Conservation (phyloP, 2,329 filamentous ascomycete species). For the Colletotrichum trifolii region DNA sequence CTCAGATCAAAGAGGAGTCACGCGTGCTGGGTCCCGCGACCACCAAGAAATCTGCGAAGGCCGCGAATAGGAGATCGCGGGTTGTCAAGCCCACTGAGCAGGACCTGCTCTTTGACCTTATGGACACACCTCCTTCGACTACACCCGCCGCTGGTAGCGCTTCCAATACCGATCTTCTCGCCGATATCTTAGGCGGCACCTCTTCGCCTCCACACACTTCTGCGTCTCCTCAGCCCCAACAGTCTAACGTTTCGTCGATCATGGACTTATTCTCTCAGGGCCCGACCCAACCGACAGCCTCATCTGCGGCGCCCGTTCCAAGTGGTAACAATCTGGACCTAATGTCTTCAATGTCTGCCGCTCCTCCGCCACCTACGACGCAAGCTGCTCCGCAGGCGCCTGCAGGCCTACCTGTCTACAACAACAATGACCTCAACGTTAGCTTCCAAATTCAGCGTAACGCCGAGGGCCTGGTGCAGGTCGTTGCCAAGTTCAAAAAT, state of each 20-base stretch:
- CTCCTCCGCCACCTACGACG: slow-evolving; percentile 45
- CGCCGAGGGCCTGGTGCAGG: slow-evolving; percentile 81
- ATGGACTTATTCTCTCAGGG: slow-evolving; percentile 83
- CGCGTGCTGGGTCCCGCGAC: slow-evolving; percentile 86
- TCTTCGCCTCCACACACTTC: slow-evolving; percentile 56
- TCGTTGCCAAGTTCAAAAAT: slow-evolving; percentile 87
- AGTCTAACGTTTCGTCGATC: slow-evolving; percentile 75
- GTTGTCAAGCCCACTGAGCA: slow-evolving; percentile 87
- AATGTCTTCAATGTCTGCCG: slow-evolving; percentile 57
- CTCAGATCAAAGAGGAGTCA: slow-evolving; percentile 96
- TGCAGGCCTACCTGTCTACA: slow-evolving; percentile 79
- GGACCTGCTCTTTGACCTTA: slow-evolving; percentile 90
- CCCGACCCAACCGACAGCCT: slow-evolving; percentile 38
- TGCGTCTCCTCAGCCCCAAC: slow-evolving; percentile 63
- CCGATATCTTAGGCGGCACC: slow-evolving; percentile 89
- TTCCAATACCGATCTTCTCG: slow-evolving; percentile 87
- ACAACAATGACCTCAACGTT: slow-evolving; percentile 85
- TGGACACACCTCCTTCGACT: slow-evolving; percentile 75
- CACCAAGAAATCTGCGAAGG: slow-evolving; percentile 69
- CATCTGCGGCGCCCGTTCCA: slow-evolving; percentile 47
- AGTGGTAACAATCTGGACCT: slow-evolving; percentile 57
- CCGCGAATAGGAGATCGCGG: slow-evolving; percentile 79
- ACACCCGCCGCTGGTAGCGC: slow-evolving; percentile 60
- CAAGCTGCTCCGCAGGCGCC: slow-evolving; percentile 53
- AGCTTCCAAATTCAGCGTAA: slow-evolving; percentile 88